Base-by-base conservation (phyloP, 805 yeast genomes). In the Suhomyces sp. region DNA sequence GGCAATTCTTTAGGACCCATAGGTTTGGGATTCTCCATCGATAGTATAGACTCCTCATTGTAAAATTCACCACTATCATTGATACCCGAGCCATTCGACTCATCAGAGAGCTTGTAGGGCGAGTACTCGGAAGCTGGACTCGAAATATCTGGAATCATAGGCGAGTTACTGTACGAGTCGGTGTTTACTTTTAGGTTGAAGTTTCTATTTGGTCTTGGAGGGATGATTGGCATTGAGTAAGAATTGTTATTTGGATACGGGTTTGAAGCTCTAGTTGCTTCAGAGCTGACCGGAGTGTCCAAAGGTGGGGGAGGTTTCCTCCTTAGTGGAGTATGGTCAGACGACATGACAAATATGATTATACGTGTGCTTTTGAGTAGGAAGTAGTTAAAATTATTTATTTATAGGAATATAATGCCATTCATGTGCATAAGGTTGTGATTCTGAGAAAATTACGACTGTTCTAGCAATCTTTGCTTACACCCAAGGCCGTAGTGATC, bases 1-100 rank as follows among this genome's bases (percentile, higher is more conserved):
- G 75, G 72, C 22, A 74, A 57, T 44, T 66, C 71, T 57, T 69
- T 68, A 1, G 79, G 79, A 1, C 79, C 79, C 65, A 65, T 72
- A 1, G 73, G 78, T 44, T 66, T 66, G 15, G 76, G 73, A 38
- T 72, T 68, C 4, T 68, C 73, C 49, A 54, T 57, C 17, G 69
- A 64, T 36, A 58, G 44, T 38, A 60, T 58, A 24, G 71, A 57
- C 19, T 64, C 70, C 23, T 66, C 67, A n/a, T 53, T 54, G n/a
- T 27, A 19, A 23, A 50, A 19, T 24, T 33, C 44, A 12, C 45
- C 36, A 33, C 36, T 33, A 33, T 33, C 36, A 33, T 33, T n/a
- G 36, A 33, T n/a, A n/a, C 36, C 36, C 3, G 36, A n/a, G n/a
- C 36, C 36, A 33, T 33, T 33, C 1, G 36, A 33, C 8, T 33